These are phyloP conservation scores for Didymella arachidicola DNA, from an alignment of 2,329 filamentous ascomycete genomes.

Conservation along the genomic window DNA sequence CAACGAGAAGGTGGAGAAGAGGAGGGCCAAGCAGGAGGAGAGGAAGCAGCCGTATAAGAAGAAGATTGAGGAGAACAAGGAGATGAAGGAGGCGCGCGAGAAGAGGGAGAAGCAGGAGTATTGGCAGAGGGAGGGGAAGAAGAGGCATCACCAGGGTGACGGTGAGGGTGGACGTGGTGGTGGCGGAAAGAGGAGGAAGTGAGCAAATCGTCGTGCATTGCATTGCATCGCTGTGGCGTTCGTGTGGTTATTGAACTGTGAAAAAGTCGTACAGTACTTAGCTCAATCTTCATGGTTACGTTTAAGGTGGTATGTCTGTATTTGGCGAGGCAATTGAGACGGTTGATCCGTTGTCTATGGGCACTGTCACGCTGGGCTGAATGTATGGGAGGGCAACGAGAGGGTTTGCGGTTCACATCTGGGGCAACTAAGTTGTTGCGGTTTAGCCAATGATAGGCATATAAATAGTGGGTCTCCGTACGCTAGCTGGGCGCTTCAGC, in stretches of 20 bases:
- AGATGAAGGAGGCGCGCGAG: conserved; percentile 86
- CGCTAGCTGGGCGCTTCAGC: no score
- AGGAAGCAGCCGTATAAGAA: conserved; percentile 79
- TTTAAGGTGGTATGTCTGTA: no score
- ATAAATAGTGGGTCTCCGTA: not conserved
- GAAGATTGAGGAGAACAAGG: conserved; percentile 80
- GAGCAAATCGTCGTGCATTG: not conserved
- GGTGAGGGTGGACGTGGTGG: conserved; percentile 52
- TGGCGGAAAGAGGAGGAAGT: conserved; percentile 48
- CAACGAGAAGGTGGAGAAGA: conserved; percentile 88
- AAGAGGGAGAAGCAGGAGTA: conserved; percentile 92
- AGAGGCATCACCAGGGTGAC: conserved; percentile 67
- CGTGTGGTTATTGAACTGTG: not conserved
- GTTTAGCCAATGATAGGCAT: no score
- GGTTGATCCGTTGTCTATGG: no score
- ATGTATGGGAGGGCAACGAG: no score
- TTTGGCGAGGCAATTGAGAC: no score
- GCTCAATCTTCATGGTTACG: no score
- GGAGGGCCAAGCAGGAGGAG: conserved; percentile 86
- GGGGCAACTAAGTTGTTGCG: no score
- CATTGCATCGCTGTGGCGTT: conserved; percentile 16
- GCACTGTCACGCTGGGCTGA: no score
- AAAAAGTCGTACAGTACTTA: not conserved
- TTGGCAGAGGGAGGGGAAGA: conserved; percentile 90
- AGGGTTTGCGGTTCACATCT: no score